phyloP scores from a whole-genome alignment of 129 eudicot species.

The Silybum marianum region DNA sequence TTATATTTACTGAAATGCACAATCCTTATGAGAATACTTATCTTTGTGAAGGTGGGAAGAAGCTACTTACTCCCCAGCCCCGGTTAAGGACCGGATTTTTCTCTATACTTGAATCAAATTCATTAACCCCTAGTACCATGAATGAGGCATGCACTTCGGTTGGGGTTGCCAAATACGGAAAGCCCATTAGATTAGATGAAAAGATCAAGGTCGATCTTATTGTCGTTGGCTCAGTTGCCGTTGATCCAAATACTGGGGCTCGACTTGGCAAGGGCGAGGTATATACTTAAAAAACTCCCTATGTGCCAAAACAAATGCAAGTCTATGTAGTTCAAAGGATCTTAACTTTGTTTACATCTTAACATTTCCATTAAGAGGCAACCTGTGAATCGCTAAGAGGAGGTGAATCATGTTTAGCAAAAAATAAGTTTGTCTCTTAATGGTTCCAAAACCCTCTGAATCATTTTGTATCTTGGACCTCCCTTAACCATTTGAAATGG shows the following conservation, averaged over 20 bases:
- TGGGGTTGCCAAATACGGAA: conserved; percentile 94
- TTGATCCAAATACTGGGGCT: conserved; percentile 92
- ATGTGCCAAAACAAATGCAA: not conserved
- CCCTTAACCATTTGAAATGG: no score
- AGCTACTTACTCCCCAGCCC: conserved; percentile 91
- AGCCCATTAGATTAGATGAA: conserved; percentile 86
- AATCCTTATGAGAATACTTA: not conserved
- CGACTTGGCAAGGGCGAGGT: conserved; percentile 99
- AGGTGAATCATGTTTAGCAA: no score
- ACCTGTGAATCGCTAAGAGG: no score
- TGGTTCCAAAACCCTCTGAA: no score
- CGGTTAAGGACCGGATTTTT: conserved; percentile 94
- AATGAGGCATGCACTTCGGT: conserved; percentile 97
- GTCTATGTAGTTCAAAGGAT: no score
- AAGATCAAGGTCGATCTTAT: conserved; percentile 88
- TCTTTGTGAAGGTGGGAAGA: conserved; percentile 63
- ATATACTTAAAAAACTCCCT: conserved; percentile 15
- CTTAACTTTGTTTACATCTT: no score
- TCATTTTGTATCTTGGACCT: no score
- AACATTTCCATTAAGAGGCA: no score
- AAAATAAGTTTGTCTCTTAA: no score
- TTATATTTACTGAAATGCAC: not conserved
- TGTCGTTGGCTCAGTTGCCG: conserved; percentile 93
- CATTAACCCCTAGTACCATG: conserved; percentile 59
- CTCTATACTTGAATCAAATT: conserved; percentile 64